phyloP scores from a whole-genome alignment of 2,329 filamentous ascomycete genomes.

The Cladosporium oxysporum region DNA sequence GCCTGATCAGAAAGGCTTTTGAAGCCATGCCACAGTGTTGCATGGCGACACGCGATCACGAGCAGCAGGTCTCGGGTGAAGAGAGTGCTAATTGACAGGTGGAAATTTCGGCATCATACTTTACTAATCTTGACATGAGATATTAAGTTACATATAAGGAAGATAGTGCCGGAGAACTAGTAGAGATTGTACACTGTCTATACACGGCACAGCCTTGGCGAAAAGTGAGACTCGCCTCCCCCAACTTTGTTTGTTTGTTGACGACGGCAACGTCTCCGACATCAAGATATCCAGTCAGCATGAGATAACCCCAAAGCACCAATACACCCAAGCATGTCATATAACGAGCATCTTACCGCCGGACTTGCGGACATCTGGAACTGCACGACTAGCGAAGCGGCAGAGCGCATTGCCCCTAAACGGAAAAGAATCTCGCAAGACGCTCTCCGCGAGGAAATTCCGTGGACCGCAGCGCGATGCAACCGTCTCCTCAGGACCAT shows the following conservation, averaged over 20 bases:
- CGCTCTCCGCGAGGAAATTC: conserved; percentile 24
- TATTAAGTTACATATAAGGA: neutral
- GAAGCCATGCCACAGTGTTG: neutral
- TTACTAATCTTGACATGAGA: neutral
- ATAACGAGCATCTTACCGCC: conserved; percentile 21
- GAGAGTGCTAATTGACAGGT: neutral
- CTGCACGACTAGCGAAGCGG: conserved; percentile 6
- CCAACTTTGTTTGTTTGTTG: conserved; percentile 17
- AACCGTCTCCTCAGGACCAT: conserved; percentile 46
- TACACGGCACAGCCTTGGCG: conserved; percentile 16
- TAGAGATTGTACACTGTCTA: neutral
- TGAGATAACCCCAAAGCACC: neutral
- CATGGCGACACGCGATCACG: neutral
- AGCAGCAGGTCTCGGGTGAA: neutral
- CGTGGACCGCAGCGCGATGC: conserved; percentile 47
- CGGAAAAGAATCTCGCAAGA: conserved; percentile 20
- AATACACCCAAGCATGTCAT: neutral
- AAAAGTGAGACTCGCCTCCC: neutral
- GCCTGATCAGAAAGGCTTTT: neutral
- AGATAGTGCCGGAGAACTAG: neutral
- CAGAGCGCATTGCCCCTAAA: conserved; percentile 12
- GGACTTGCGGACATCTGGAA: conserved; percentile 8
- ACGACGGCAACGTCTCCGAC: conserved; percentile 1
- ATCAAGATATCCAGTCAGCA: neutral
- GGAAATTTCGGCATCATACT: neutral